Evolutionary conservation across 805 yeast species (phyloP).

Genomic region (Komagataella phaffii): DNA sequence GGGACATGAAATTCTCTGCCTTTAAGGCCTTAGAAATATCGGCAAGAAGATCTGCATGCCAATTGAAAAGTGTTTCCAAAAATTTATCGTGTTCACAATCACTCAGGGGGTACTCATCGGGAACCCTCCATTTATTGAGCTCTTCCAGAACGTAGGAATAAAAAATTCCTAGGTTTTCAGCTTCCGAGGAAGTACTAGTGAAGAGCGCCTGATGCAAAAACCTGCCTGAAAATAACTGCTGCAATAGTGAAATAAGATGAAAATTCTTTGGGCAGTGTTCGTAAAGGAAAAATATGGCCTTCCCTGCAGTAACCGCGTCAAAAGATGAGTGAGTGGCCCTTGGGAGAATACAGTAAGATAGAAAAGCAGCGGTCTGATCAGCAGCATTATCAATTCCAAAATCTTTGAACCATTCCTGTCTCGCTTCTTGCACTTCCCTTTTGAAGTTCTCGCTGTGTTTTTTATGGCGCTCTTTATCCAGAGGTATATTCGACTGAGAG

Average conservation of each 20-base stretch:
- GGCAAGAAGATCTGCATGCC: slow-evolving; percentile 37
- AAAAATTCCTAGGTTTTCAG: slow-evolving; percentile 75
- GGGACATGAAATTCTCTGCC: slow-evolving; percentile 55
- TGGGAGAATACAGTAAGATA: slow-evolving; percentile 62
- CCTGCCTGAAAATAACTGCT: slow-evolving; percentile 31
- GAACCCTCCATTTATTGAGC: slow-evolving; percentile 30
- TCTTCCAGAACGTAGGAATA: slow-evolving; percentile 37
- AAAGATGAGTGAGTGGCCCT: slow-evolving; percentile 66
- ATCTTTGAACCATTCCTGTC: slow-evolving; percentile 13
- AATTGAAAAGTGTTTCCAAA: slow-evolving; percentile 30
- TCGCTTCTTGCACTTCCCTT: slow-evolving; percentile 6
- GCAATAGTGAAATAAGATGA: slow-evolving; percentile 24
- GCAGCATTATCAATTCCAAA: slow-evolving; percentile 2
- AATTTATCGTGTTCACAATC: slow-evolving; percentile 20
- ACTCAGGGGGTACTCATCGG: slow-evolving; percentile 15
- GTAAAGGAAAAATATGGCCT: slow-evolving; percentile 43
- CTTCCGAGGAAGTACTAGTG: slow-evolving; percentile 62
- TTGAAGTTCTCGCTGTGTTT: slow-evolving; percentile 17
- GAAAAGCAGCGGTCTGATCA: slow-evolving; percentile 16
- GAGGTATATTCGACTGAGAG: slow-evolving; percentile 16
- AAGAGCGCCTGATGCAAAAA: slow-evolving; percentile 46
- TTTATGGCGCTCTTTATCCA: slow-evolving; percentile 32
- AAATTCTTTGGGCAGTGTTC: slow-evolving; percentile 12
- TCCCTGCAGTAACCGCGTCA: slow-evolving; percentile 63
- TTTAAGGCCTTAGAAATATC: slow-evolving; percentile 28